phyloP scores from a whole-genome alignment of 2,329 filamentous ascomycete species.

The Helicocarpus griseus region DNA sequence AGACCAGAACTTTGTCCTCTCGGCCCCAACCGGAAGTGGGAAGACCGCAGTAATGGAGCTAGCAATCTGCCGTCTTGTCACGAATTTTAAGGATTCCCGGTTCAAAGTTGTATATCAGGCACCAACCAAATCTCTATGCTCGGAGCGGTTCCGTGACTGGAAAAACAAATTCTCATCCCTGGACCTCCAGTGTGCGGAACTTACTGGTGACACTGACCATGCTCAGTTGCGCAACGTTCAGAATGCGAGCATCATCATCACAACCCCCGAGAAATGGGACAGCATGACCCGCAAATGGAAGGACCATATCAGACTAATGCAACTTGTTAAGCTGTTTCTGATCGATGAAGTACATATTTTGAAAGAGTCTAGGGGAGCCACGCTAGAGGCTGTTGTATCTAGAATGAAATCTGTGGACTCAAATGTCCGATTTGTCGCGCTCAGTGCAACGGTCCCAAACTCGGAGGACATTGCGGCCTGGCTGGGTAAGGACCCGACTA shows the following conservation, averaged over 20 bases:
- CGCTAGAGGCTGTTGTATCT: conserved; percentile 72
- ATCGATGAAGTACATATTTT: conserved; percentile 85
- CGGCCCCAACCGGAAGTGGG: conserved; percentile 74
- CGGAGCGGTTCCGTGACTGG: conserved; percentile 70
- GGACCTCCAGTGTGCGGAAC: conserved; percentile 60
- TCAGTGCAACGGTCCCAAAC: conserved; percentile 79
- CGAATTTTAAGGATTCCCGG: conserved; percentile 44
- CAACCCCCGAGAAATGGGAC: conserved; percentile 87
- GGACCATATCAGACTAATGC: conserved; percentile 65
- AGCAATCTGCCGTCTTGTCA: conserved; percentile 64
- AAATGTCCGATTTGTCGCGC: conserved; percentile 66
- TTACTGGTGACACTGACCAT: conserved; percentile 71
- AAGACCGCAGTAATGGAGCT: conserved; percentile 77
- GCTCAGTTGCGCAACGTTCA: conserved; percentile 59
- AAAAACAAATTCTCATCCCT: conserved; percentile 60
- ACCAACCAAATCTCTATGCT: conserved; percentile 73
- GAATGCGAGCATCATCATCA: conserved; percentile 70
- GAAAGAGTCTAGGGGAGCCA: conserved; percentile 68
- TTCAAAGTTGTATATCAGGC: conserved; percentile 82
- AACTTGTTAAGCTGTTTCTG: conserved; percentile 67
- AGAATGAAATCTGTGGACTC: conserved; percentile 75
- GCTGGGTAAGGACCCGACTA: conserved; percentile 58
- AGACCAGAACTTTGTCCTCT: conserved; percentile 67
- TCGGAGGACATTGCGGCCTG: conserved; percentile 69
- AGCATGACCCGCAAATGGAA: conserved; percentile 81